phyloP scores from a whole-genome alignment of 768 basidiomycete species.

The Pulveroboletus sp. region DNA sequence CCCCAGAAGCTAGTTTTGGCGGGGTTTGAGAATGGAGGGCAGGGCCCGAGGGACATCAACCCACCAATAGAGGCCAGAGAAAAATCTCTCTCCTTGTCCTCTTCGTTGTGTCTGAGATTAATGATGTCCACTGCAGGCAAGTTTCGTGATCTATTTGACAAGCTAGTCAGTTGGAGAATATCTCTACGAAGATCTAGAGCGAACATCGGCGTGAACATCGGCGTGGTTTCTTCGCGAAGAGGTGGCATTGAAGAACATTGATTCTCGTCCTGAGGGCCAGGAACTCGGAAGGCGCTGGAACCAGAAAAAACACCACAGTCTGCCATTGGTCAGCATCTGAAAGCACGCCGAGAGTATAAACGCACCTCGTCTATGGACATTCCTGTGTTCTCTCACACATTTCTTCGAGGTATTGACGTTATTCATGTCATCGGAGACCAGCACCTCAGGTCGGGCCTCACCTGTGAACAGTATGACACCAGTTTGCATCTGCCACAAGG shows the following conservation, averaged over 20 bases:
- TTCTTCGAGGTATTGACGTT: slow-evolving; percentile 21
- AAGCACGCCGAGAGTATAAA: neutral
- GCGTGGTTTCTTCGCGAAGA: neutral
- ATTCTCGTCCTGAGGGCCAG: slow-evolving; percentile 1
- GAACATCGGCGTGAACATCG: slow-evolving; percentile 17
- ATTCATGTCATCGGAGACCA: neutral
- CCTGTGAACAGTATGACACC: slow-evolving; percentile 42
- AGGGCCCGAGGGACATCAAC: neutral
- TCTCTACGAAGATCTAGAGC: slow-evolving; percentile 13
- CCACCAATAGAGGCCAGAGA: slow-evolving; percentile 22
- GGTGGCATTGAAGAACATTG: neutral
- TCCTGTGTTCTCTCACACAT: slow-evolving; percentile 37
- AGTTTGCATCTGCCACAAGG: slow-evolving; percentile 30
- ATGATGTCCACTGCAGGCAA: slow-evolving; percentile 28
- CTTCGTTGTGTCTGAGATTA: slow-evolving; percentile 23
- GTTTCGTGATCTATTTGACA: slow-evolving; percentile 16
- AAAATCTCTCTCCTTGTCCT: slow-evolving; percentile 15
- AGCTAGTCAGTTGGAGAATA: neutral
- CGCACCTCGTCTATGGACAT: slow-evolving; percentile 33
- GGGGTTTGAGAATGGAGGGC: neutral
- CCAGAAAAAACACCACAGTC: slow-evolving; percentile 12
- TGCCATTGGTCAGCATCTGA: neutral
- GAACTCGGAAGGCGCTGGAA: neutral
- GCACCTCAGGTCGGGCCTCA: neutral
- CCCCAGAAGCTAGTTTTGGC: slow-evolving; percentile 36